These are phyloP conservation scores for Aspergillus sp. DNA, from an alignment of 2,329 filamentous ascomycete species.

Conservation along the genomic window DNA sequence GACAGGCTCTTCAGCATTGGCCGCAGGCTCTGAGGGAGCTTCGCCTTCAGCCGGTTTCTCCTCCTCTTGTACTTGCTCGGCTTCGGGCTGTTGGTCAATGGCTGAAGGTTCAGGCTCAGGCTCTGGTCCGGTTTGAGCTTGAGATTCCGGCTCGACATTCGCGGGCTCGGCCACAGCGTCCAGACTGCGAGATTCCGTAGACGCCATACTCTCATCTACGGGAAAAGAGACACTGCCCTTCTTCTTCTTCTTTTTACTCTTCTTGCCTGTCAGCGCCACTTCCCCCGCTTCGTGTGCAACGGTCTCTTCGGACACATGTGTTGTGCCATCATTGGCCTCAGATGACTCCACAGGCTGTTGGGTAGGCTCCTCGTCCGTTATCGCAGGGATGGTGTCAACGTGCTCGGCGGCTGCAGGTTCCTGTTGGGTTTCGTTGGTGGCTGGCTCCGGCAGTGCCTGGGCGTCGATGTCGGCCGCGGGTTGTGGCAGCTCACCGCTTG, in stretches of 20 bases:
- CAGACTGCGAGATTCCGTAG: neutral
- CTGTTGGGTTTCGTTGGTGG: constrained; percentile 1
- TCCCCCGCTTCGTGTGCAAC: constrained; percentile 12
- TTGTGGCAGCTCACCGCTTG: too few relatives aligned
- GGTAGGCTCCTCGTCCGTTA: constrained; percentile 5
- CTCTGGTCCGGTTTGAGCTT: neutral
- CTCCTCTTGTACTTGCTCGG: neutral
- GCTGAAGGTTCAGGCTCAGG: neutral
- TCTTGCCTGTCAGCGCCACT: constrained; percentile 11
- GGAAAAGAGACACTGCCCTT: constrained; percentile 9
- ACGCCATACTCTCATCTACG: constrained; percentile 1
- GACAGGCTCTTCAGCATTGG: constrained; percentile 4
- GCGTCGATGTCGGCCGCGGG: too few relatives aligned
- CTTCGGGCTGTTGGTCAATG: neutral
- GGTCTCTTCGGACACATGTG: constrained; percentile 14
- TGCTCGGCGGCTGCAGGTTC: constrained; percentile 2
- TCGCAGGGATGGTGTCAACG: constrained; percentile 5
- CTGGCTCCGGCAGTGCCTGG: too few relatives aligned
- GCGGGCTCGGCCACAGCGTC: neutral
- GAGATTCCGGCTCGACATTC: neutral
- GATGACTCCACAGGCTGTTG: constrained; percentile 13
- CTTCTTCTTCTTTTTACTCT: constrained; percentile 19
- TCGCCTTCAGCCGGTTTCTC: constrained; percentile 5
- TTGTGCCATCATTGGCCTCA: constrained; percentile 19
- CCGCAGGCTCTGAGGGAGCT: constrained; percentile 1